Base-by-base conservation (phyloP, 1,284 basidiomycete species). In the Taiwanofungus camphoratus region DNA sequence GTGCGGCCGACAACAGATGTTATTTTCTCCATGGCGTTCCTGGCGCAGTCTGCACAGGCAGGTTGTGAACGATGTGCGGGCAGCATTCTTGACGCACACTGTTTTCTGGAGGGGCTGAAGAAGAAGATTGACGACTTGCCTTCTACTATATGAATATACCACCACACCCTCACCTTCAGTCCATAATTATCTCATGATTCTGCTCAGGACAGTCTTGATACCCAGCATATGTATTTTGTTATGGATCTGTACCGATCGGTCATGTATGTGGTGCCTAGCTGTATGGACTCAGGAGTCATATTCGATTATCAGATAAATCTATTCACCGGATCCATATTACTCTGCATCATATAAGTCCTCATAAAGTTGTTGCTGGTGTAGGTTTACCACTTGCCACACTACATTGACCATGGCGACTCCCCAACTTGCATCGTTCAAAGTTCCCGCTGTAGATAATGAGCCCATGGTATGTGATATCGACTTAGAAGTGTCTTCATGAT, bases 361-460 rank as follows among this genome's bases (percentile, higher is more conserved):
- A 30, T 12, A 9, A 8, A 13, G 26, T 20, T n/a, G 12, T 20
- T 13, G 37, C 18, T 7, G 7, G 34, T 18, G 1, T 20, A 30
- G 4, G 26, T 9, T 24, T 13, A 29, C 19, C 15, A 16, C 39
- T 41, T 33, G 27, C 32, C 41, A 36, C 29, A 23, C n/a, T n/a
- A 40, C 51, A 21, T 22, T 34, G 42, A 50, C 44, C 44, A 63
- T 63, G 61, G 44, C 75, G 39, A 76, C 72, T 40, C 77, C 85
- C 38, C 82, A 90, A 57, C 82, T 93, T 42, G 91, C 87, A 18
- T 56, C 77, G 12, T 93, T 93, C 79, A 86, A 83, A 60, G 75
- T 89, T 44, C 92, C 92, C 30, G 73, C 66, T 26, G 76, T 92
- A 60, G 76, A 87, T 46, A 97, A 97, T 83, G 93, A 96, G 69